phyloP scores from a whole-genome alignment of 2,329 filamentous ascomycete species.

The Nigrograna mackinnonii region DNA sequence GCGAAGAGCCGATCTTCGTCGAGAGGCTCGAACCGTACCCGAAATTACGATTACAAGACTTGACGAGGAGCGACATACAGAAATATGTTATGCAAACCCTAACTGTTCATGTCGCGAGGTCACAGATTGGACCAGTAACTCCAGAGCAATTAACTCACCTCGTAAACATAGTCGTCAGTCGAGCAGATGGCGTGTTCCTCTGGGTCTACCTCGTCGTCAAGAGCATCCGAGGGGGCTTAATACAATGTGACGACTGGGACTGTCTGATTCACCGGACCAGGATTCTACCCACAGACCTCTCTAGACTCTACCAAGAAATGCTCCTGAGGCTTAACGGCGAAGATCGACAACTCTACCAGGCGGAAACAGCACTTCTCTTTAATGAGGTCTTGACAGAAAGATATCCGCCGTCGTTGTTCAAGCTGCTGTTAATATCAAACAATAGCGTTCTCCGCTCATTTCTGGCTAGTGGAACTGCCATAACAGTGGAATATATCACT shows the following conservation, averaged over 20 bases:
- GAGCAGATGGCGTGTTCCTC: background rate
- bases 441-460: background rate
- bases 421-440: background rate
- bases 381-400: background rate
- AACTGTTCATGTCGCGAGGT: too few species aligned
- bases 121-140: too few species aligned
- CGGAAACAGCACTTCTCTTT: background rate
- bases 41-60: constrained; percentile 3
- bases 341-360: background rate
- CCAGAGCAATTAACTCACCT: background rate
- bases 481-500: background rate
- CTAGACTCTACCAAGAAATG: background rate
- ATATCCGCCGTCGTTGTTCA: background rate
- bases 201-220: background rate
- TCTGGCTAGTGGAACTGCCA: background rate
- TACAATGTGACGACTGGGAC: background rate
- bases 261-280: background rate
- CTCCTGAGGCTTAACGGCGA: background rate
- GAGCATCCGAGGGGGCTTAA: background rate
- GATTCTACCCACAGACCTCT: background rate
- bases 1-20: constrained; percentile 1
- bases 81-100: constrained; percentile 3
- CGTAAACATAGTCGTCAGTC: background rate
- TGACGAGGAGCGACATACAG: constrained; percentile 1
- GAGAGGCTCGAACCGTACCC: background rate